Percentiles rank a stretch among this genome's conserved stretches.
These are phyloP conservation scores for Xylaria hypoxylon DNA, from an alignment of 2,329 filamentous ascomycete genomes.

Conservation along the genomic window DNA sequence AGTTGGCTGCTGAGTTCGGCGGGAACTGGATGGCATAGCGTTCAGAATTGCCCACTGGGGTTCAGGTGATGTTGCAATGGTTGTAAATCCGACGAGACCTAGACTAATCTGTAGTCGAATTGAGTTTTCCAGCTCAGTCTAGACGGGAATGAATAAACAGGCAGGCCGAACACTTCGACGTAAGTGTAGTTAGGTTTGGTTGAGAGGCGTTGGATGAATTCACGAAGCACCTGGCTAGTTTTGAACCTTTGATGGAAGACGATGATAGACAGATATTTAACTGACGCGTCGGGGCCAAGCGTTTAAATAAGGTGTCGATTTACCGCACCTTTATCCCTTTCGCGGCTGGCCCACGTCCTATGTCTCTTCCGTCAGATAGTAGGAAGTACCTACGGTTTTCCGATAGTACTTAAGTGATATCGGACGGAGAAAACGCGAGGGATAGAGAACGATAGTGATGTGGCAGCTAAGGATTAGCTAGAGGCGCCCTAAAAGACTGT, in stretches of 20 bases:
- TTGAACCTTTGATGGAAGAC: conserved; percentile 8
- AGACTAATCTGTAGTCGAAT: conserved; percentile 4
- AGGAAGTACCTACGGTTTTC: conserved; percentile 28
- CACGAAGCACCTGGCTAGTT: conserved; percentile 18
- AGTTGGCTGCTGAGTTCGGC: conserved; percentile 37
- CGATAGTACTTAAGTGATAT: conserved; percentile 35
- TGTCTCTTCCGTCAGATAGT: conserved; percentile 30
- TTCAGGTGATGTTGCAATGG: conserved; percentile 14
- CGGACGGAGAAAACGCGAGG: conserved; percentile 37
- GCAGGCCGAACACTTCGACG: not conserved
- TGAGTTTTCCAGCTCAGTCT: conserved; percentile 1
- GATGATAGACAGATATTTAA: conserved; percentile 15
- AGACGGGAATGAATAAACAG: not conserved
- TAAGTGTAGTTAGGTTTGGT: not conserved
- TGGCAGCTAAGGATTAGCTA: conserved; percentile 51
- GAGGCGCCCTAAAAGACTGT: conserved; percentile 41
- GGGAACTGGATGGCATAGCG: conserved; percentile 47
- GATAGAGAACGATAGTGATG: conserved; percentile 43
- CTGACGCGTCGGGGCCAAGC: conserved; percentile 20
- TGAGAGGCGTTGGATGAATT: conserved; percentile 3
- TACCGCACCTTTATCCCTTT: conserved; percentile 31
- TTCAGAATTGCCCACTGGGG: conserved; percentile 21
- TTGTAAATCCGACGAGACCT: conserved; percentile 4
- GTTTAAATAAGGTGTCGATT: conserved; percentile 34
- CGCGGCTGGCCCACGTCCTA: conserved; percentile 22